Percentiles rank a stretch among this genome's conserved stretches.
Conservation (phyloP, 108 stramenopile species). For the Ochromonas danica region DNA sequence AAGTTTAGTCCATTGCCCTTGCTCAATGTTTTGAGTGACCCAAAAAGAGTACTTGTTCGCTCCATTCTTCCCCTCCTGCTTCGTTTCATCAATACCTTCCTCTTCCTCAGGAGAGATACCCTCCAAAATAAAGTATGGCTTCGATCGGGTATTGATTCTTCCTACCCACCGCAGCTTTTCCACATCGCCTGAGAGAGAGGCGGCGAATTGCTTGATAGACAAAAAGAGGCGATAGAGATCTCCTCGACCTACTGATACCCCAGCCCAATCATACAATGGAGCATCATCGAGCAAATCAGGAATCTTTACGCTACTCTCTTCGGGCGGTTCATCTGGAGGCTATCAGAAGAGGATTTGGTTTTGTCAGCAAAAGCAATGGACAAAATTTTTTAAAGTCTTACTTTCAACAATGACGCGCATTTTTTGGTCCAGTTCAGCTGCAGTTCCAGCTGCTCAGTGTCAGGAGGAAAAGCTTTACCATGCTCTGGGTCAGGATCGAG, state of each 20-base stretch:
- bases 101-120: constrained; percentile 42
- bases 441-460: constrained; percentile 4
- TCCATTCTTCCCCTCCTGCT: constrained; percentile 55
- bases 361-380: no score
- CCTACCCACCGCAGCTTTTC: constrained; percentile 57
- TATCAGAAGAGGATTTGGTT: neutral
- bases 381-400: no score
- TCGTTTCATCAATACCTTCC: constrained; percentile 44
- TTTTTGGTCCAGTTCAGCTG: constrained; percentile 40
- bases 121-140: constrained; percentile 56
- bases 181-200: constrained; percentile 43
- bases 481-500: constrained; percentile 1
- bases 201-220: constrained; percentile 52
- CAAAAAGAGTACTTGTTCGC: constrained; percentile 63
- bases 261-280: constrained; percentile 51
- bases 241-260: constrained; percentile 45
- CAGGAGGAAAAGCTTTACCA: neutral
- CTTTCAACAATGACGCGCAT: constrained; percentile 37
- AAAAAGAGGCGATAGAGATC: constrained; percentile 54
- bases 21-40: constrained; percentile 44
- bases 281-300: constrained; percentile 51
- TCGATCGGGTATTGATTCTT: constrained; percentile 41
- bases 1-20: constrained; percentile 55
- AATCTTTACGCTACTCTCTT: constrained; percentile 35
- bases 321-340: constrained; percentile 51